phyloP scores from a whole-genome alignment of 2,329 filamentous ascomycete genomes.

The Aquanectria penicillioides region DNA sequence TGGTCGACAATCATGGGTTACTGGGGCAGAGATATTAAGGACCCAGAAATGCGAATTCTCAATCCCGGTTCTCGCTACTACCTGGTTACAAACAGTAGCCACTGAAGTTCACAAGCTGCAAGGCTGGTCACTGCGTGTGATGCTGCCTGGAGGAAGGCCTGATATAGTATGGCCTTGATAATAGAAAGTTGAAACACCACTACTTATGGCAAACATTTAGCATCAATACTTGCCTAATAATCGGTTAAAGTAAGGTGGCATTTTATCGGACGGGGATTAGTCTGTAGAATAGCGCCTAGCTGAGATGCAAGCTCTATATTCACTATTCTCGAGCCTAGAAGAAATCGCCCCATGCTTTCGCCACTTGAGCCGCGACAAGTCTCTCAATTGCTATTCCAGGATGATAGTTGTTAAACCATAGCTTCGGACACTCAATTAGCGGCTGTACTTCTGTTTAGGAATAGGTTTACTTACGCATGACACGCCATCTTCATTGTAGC shows the following conservation, averaged over 20 bases:
- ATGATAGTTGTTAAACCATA: slow-evolving; percentile 58
- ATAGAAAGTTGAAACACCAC: no score
- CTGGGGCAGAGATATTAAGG: slow-evolving; percentile 33
- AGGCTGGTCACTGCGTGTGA: slow-evolving; percentile 45
- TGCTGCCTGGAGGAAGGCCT: slow-evolving; percentile 42
- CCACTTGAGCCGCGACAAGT: slow-evolving; percentile 52
- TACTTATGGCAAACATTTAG: no score
- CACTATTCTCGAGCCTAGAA: no score
- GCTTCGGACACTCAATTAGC: slow-evolving; percentile 25
- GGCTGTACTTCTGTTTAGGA: accelerated
- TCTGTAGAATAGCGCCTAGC: no score
- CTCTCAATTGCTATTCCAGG: slow-evolving; percentile 52
- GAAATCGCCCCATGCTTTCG: no score
- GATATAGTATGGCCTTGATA: slow-evolving; percentile 33
- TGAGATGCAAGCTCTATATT: no score
- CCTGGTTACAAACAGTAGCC: slow-evolving; percentile 43
- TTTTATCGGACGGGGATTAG: no score
- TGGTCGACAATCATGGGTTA: slow-evolving; percentile 37
- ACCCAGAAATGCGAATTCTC: slow-evolving; percentile 45
- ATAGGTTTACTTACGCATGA: slow-evolving; percentile 51
- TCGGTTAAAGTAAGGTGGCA: no score
- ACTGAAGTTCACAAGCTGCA: slow-evolving; percentile 35
- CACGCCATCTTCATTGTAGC: slow-evolving; percentile 52
- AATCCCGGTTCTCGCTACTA: slow-evolving; percentile 42
- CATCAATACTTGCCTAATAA: no score